Percentiles rank a stretch among this genome's conserved stretches.
phyloP scores from a whole-genome alignment of 148 eudicot species.

The Arctostaphylos glauca region DNA sequence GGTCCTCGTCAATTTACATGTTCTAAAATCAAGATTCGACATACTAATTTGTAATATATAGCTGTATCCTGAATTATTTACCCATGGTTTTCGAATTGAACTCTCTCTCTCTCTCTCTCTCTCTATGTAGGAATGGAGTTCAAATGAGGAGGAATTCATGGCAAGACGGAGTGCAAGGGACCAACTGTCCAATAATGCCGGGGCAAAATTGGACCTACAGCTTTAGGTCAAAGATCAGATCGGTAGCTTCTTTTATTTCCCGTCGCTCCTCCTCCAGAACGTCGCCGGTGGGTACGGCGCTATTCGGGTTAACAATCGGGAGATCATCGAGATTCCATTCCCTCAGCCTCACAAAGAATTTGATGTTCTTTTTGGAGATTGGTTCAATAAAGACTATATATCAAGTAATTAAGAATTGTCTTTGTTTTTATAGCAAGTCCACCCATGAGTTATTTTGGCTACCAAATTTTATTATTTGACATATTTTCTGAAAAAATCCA shows the following conservation, averaged over 20 bases:
- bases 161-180: slow-evolving; percentile 30
- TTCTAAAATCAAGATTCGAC: too few relatives aligned
- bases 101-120: background rate
- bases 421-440: too few relatives aligned
- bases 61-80: too few relatives aligned
- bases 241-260: slow-evolving; percentile 30
- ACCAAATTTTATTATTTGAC: too few relatives aligned
- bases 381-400: slow-evolving; percentile 26
- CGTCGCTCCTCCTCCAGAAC: slow-evolving; percentile 26
- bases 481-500: too few relatives aligned
- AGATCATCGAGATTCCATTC: slow-evolving; percentile 13
- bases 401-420: slow-evolving; percentile 11
- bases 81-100: background rate
- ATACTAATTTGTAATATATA: too few relatives aligned
- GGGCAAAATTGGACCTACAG: slow-evolving; percentile 33
- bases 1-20: too few relatives aligned
- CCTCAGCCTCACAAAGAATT: slow-evolving; percentile 20
- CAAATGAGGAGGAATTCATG: slow-evolving; percentile 31
- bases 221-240: slow-evolving; percentile 28
- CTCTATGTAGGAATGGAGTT: slow-evolving; percentile 27
- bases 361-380: slow-evolving; percentile 30
- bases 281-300: slow-evolving; percentile 34
- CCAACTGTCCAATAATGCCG: slow-evolving; percentile 28
- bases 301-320: slow-evolving; percentile 17
- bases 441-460: too few relatives aligned